Evolutionary conservation across 2,329 filamentous ascomycete species (phyloP), one percentile per base, ranked within the genome.

Genomic region (Colletotrichum sp.): DNA sequence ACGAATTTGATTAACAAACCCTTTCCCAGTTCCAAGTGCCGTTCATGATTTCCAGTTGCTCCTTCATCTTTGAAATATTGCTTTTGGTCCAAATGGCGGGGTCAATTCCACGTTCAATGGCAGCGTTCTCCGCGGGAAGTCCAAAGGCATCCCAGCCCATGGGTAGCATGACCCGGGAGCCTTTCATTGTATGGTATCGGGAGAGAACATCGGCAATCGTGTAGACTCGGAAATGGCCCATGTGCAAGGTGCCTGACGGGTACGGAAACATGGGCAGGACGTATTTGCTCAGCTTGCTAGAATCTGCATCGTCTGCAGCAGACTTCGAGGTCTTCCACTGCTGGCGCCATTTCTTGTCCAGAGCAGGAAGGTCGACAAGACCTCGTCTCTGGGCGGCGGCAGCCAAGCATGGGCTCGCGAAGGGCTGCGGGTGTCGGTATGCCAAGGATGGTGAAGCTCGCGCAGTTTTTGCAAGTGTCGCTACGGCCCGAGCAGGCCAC

Each of bases 121-220:
- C 96, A 21, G 96, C 96, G 85, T 98, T 98, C 84, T 98, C 96
- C 59, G 96, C 96, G 13, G 96, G 96, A 72, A 98, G 87, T 3
- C 96, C 96, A 85, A 98, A 98, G 7, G 95, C 95, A 87, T 98
- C 96, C 95, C 96, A 98, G 13, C 96, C 96, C 90, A 98, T 98
- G n/a, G 96, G 95, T 78, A 98, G 91, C 69, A 98, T 85, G 36
- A 98, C 95, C 71, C 94, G 86, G 79, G 92, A 89, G 18, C 95
- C 95, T 79, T 93, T 92, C 86, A 98, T 92, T 30, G 90, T 90
- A 80, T 93, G 92, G 82, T 93, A 98, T 70, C 96, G 91, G 16
- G 95, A 92, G 68, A 98, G 86, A 12, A 96, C 94, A 86, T 98
- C 96, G 76, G 95, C 95, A 78, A 98, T 97, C 48, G 95, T 95